Base-by-base conservation (phyloP, 148 eudicot genomes). In the Fallopia convolvulus region DNA sequence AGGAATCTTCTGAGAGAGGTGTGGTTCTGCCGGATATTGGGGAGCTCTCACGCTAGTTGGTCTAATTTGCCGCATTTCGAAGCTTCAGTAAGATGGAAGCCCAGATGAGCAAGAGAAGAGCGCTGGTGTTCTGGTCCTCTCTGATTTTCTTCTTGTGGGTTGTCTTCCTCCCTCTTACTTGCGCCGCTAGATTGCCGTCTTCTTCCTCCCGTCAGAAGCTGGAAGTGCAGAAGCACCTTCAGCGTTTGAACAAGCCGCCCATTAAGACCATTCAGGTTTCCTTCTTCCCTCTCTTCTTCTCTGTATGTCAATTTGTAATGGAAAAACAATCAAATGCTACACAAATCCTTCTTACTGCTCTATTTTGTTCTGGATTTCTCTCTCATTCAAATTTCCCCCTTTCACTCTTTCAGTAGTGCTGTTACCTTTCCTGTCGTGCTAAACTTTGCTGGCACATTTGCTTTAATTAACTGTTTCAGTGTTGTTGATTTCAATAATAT, bases 161-260 rank as follows among this genome's bases (percentile, higher is more conserved):
- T 55, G 58, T 84, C 71, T 36, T 86, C 63, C 48, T 82, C 39
- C 80, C 86, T 14, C 77, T 79, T 44, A 82, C 86, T 30, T 85
- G 76, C 70, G 88, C 90, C 72, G 86, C 81, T 33, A 83, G 90
- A 82, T 61, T 81, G n/a, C 70, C 85, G 56, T 72, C 79, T 18
- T 52, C 77, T 72, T 83, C 85, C 11, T 82, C 88, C 6, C 86
- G 84, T 74, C 93, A 92, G 85, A 89, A 85, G 85, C 86, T 94
- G 21, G 83, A 88, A 78, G 89, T 94, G 30, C 81, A 83, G 49
- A 94, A 88, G 82, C 98, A 92, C 84, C 87, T 94, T 79, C 88
- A 88, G 32, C 92, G 98, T 41, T 61, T 94, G 77, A 94, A 94
- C 81, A 94, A 94, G 39, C 87, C 88, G 40, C 80, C 98, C 32